phyloP scores from a whole-genome alignment of 495 filamentous ascomycete genomes.

The Lentithecium fluviatile region DNA sequence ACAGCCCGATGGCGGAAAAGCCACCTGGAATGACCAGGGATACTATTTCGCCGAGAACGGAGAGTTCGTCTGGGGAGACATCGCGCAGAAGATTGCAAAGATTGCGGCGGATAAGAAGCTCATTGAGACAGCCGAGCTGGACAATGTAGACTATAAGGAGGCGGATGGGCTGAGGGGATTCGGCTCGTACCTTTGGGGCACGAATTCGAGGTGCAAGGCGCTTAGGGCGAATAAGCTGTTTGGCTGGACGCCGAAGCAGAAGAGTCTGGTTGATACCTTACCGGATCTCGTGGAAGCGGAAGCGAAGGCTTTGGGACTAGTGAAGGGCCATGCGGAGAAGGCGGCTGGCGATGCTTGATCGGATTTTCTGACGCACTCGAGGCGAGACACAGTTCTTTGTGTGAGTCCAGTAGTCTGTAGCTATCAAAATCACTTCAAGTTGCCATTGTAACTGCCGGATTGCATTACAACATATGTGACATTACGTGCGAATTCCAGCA shows the following conservation, averaged over 20 bases:
- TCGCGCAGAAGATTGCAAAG: constrained; percentile 59
- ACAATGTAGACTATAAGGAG: constrained; percentile 35
- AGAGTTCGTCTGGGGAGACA: constrained; percentile 67
- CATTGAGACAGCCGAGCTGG: constrained; percentile 57
- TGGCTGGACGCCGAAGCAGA: constrained; percentile 57
- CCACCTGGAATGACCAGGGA: constrained; percentile 68
- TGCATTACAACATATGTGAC: too few relatives aligned
- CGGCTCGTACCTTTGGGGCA: constrained; percentile 47
- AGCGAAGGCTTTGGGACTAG: constrained; percentile 43
- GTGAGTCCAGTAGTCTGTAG: too few relatives aligned
- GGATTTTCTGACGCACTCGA: too few relatives aligned
- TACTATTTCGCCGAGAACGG: constrained; percentile 77
- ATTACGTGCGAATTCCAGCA: too few relatives aligned
- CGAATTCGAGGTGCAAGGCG: constrained; percentile 59
- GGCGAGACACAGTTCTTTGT: too few relatives aligned
- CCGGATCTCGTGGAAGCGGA: constrained; percentile 49
- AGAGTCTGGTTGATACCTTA: constrained; percentile 53
- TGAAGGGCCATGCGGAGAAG: constrained; percentile 42
- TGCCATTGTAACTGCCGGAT: too few relatives aligned
- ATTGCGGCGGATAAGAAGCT: constrained; percentile 63
- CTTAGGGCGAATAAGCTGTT: constrained; percentile 59
- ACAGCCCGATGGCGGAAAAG: constrained; percentile 53
- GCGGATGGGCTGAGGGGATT: constrained; percentile 32
- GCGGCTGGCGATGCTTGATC: constrained; percentile 38
- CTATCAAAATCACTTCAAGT: too few relatives aligned